Base-by-base conservation (phyloP, 495 filamentous ascomycete genomes). In the Bacidia gigantensis region DNA sequence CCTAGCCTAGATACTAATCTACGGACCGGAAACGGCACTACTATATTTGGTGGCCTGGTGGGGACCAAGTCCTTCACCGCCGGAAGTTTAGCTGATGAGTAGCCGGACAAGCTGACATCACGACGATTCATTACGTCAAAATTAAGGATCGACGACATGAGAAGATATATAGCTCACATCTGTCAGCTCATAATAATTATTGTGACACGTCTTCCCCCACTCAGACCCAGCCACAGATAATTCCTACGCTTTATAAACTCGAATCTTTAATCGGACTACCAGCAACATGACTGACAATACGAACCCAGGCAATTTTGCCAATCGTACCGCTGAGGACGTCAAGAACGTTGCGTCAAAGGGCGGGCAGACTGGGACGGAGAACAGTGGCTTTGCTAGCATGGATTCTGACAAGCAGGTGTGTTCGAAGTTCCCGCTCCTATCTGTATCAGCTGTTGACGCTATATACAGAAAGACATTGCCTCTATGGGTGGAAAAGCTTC, bases 271-370 rank as follows among this genome's bases (percentile, higher is more conserved):
- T n/a, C n/a, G n/a, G n/a, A n/a, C 29, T 35, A 5, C 29, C 5
- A 14, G 7, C 29, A 35, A 35, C 7, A 58, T 58, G 46, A 26
- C 64, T 22, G 62, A 63, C 61, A 71, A 80, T 58, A 65, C 64
- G 29, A 84, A 83, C 57, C 76, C 77, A 40, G 71, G 72, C 20
- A 81, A 82, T 62, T 82, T 83, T 64, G 72, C 76, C 67, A 81
- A 82, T 65, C 74, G 74, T 54, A 66, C 76, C 43, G 72, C 72
- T 56, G 75, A 78, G 40, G 74, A 82, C 52, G 76, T 81, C 17
- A 65, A 66, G 21, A 68, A 69, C 18, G 73, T 76, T 43, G 76
- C 72, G 0, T 58, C 62, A 1, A 77, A 68, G 73, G 48, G 63
- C 66, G 32, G 67, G 69, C 46, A 65, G 62, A 49, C 20, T 24